phyloP scores from a whole-genome alignment of 169 alveolate species.

The Plasmodium knowlesi region DNA sequence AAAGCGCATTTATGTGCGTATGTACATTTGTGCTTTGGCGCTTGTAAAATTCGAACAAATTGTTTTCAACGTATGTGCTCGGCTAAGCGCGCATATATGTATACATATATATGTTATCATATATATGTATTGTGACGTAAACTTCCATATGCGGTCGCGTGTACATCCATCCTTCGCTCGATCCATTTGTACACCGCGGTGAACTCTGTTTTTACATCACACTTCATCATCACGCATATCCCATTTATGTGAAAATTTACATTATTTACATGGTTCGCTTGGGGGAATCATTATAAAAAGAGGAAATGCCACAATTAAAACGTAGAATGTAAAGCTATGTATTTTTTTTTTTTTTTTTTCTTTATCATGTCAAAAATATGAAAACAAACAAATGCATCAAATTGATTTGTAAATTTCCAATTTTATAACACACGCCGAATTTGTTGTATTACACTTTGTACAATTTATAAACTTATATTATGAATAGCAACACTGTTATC shows the following conservation, averaged over 20 bases:
- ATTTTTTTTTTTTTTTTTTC: too few relatives aligned
- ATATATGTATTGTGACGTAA: background rate
- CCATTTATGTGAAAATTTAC: slow-evolving; percentile 15
- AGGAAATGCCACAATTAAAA: slow-evolving; percentile 15
- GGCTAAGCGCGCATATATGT: background rate
- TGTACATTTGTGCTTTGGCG: background rate
- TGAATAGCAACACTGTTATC: slow-evolving; percentile 8
- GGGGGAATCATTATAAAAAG: slow-evolving; percentile 14
- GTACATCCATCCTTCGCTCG: background rate
- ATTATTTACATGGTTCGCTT: slow-evolving; percentile 7
- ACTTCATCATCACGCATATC: background rate
- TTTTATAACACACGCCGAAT: slow-evolving; percentile 7
- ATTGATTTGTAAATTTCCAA: slow-evolving; percentile 15
- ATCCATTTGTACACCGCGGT: background rate
- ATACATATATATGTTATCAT: too few relatives aligned
- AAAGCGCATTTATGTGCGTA: background rate
- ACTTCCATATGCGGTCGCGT: background rate
- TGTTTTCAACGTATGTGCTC: background rate
- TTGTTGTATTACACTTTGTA: slow-evolving; percentile 11
- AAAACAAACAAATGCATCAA: slow-evolving; percentile 24
- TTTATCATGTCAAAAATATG: slow-evolving; percentile 21
- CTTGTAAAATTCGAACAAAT: slow-evolving; percentile 4
- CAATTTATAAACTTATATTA: slow-evolving; percentile 9
- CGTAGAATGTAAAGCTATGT: slow-evolving; percentile 7
- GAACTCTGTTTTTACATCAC: background rate